Conservation (phyloP, 2,329 filamentous ascomycete genomes). For the Curvularia hawaiiensis region DNA sequence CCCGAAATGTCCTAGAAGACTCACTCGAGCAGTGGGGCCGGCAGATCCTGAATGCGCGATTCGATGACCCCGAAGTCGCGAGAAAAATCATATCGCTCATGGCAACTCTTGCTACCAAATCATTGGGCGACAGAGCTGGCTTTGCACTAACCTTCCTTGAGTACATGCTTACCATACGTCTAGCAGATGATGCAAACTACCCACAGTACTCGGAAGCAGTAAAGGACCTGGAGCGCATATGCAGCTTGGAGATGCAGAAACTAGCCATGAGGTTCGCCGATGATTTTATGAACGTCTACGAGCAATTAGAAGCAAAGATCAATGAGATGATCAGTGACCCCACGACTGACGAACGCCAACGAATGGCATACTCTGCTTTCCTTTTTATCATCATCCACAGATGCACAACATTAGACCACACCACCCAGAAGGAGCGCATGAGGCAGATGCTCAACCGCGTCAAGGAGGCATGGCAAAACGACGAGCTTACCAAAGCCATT, state of each 20-base stretch:
- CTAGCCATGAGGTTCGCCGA: conserved; percentile 91
- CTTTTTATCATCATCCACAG: conserved; percentile 95
- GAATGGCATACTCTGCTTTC: conserved; percentile 86
- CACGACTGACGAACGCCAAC: conserved; percentile 78
- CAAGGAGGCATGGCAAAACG: conserved; percentile 77
- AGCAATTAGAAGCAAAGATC: conserved; percentile 82
- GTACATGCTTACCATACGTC: conserved; percentile 84
- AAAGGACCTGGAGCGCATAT: conserved; percentile 83
- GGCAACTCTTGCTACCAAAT: conserved; percentile 82
- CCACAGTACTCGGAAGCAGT: conserved; percentile 83
- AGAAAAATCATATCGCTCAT: conserved; percentile 82
- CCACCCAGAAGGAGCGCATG: conserved; percentile 73
- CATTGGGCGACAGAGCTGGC: conserved; percentile 73
- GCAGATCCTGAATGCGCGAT: conserved; percentile 70
- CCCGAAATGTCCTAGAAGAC: conserved; percentile 63
- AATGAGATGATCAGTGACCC: conserved; percentile 77
- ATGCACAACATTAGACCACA: conserved; percentile 72
- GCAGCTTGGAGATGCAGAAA: conserved; percentile 85
- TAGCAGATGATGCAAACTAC: conserved; percentile 72
- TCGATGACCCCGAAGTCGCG: conserved; percentile 83
- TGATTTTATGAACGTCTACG: conserved; percentile 85
- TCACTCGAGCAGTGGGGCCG: conserved; percentile 75
- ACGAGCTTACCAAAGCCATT: conserved; percentile 70
- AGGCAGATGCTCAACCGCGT: conserved; percentile 82
- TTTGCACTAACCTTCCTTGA: conserved; percentile 92